Base-by-base conservation (phyloP, 1,139 yeast species). In the Hanseniaspora gamundiae region DNA sequence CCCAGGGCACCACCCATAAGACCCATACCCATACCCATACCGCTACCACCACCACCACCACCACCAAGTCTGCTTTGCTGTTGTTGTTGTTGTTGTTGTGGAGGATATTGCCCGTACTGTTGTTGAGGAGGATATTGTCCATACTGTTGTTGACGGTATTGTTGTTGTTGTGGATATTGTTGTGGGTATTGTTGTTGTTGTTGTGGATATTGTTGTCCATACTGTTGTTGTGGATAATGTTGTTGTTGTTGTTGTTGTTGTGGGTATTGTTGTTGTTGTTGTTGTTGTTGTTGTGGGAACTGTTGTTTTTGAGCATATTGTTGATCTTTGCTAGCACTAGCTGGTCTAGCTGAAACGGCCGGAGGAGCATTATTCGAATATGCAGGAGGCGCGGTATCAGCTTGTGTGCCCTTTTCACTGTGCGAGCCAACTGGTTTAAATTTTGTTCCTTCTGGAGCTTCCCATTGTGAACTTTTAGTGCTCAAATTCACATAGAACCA, bases 391-490 rank as follows among this genome's bases (percentile, higher is more conserved):
- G 52, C 48, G 16, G 52, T 50, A 49, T 41, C 45, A 40, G 50
- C 49, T 40, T 54, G 45, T 13, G 57, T 54, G 14, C 45, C 64
- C 29, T 70, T 64, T 40, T 53, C 60, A 5, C 57, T 54, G 4
- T 62, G 60, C 57, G 13, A 22, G 11, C 14, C 33, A 11, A n/a
- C 7, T 16, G 39, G n/a, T 20, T 29, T 38, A 11, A 73, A 71
- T 2, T 52, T 59, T 0, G 85, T 74, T 0, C 84, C 87, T 8
- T 56, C 48, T 3, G 96, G 96, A 13, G 79, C 75, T 45, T 85
- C 95, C 97, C 97, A 88, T 61, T 86, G 95, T 0, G 95, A 84
- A 52, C 75, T 67, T 49, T 83, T 80, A n/a, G 85, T 74, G 16
- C 69, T 55, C 52, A 81, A 65, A 55, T 87, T 70, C 21, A 88